Evolutionary conservation across 768 basidiomycete species (phyloP).

Genomic region (Amanita phalloides): DNA sequence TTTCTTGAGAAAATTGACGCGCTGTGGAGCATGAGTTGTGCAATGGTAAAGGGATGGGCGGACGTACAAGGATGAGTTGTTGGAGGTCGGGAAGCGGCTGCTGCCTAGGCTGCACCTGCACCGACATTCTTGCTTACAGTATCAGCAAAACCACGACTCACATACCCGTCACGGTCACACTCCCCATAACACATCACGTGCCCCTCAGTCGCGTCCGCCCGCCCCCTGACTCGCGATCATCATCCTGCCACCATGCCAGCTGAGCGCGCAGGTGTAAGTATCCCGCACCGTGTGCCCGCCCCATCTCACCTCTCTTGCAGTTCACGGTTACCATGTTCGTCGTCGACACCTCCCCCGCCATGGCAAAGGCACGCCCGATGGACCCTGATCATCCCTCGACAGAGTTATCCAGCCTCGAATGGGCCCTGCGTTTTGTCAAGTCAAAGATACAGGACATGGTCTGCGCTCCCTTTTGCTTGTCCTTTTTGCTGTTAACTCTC

Average conservation of each 20-base stretch:
- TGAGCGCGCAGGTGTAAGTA: conserved; percentile 64
- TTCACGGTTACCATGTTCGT: conserved; percentile 86
- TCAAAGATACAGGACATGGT: conserved; percentile 92
- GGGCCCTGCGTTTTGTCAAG: conserved; percentile 79
- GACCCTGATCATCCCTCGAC: conserved; percentile 38
- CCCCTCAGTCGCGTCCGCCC: conserved; percentile 22
- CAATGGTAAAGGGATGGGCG: conserved; percentile 1
- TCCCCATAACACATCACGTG: conserved; percentile 21
- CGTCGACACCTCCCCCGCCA: conserved; percentile 79
- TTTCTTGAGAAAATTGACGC: conserved; percentile 37
- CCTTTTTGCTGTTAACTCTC: conserved; percentile 1
- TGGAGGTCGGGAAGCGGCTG: conserved; percentile 27
- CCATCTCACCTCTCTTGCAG: conserved; percentile 24
- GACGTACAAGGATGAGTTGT: conserved; percentile 31
- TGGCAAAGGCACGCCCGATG: conserved; percentile 56
- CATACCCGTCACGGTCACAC: conserved; percentile 14
- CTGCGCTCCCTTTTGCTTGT: not conserved
- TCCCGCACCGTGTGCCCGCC: not conserved
- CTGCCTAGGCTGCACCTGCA: conserved; percentile 24
- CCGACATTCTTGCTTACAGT: conserved; percentile 20
- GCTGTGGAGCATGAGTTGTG: conserved; percentile 20
- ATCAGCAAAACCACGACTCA: conserved; percentile 5
- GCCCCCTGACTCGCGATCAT: not conserved
- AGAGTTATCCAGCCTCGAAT: conserved; percentile 71
- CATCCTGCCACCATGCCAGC: conserved; percentile 46